Conservation (phyloP, 768 basidiomycete genomes). For the Lyophyllum atratum region DNA sequence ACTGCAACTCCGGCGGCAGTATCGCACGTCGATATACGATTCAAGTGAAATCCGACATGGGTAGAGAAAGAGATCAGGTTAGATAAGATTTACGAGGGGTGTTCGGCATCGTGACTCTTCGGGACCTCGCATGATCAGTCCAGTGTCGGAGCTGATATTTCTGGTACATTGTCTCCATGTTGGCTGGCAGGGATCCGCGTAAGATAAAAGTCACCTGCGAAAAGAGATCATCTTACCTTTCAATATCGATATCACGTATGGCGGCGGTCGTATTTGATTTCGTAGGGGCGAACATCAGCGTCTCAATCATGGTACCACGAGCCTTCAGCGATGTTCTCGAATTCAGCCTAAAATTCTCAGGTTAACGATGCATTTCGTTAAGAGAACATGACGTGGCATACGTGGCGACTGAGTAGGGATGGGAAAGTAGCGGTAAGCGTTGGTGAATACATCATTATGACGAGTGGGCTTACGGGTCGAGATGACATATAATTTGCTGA, state of each 20-base stretch:
- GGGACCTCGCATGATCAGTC: neutral
- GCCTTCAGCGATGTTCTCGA: neutral
- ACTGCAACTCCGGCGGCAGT: too few species aligned
- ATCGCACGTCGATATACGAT: too few species aligned
- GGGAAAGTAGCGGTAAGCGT: neutral
- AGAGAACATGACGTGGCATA: neutral
- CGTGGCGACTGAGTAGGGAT: neutral
- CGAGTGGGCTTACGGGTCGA: constrained; percentile 7
- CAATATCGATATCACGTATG: neutral
- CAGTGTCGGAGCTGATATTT: neutral
- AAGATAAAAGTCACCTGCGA: neutral
- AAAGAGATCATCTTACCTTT: neutral
- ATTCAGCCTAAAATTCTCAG: neutral
- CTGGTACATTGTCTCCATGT: neutral
- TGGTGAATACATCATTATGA: neutral
- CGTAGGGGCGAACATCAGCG: neutral
- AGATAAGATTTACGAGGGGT: too few species aligned
- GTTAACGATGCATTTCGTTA: neutral
- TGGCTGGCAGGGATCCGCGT: neutral
- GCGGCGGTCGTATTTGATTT: neutral
- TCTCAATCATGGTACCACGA: neutral
- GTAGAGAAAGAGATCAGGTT: too few species aligned
- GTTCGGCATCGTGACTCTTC: too few species aligned
- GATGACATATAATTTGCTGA: constrained; percentile 12
- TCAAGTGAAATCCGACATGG: too few species aligned